These are phyloP conservation scores for Xylariaceae sp. DNA, from an alignment of 2,329 filamentous ascomycete species.

Conservation along the genomic window DNA sequence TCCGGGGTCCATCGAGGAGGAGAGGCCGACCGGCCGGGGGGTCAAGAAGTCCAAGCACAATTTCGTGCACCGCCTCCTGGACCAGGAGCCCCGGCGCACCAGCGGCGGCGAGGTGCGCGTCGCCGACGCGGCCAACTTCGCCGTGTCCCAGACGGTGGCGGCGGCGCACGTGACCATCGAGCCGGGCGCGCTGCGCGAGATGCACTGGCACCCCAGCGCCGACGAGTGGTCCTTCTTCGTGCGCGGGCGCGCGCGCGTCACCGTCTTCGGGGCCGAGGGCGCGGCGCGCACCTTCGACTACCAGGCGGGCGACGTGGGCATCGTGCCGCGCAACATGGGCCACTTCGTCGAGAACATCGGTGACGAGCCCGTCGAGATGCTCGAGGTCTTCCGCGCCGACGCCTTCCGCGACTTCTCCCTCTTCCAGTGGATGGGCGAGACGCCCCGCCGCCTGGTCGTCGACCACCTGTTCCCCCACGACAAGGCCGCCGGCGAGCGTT, in stretches of 20 bases:
- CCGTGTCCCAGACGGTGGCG: constrained; percentile 63
- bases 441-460: constrained; percentile 55
- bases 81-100: constrained; percentile 57
- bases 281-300: constrained; percentile 71
- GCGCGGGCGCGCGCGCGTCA: constrained; percentile 61
- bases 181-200: constrained; percentile 66
- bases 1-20: constrained; percentile 57
- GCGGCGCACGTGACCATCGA: constrained; percentile 65
- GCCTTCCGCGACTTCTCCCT: constrained; percentile 66
- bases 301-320: constrained; percentile 64
- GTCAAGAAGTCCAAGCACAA: constrained; percentile 60
- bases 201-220: constrained; percentile 76
- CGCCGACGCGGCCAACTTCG: constrained; percentile 68
- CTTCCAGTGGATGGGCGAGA: constrained; percentile 70
- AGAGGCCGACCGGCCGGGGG: constrained; percentile 51
- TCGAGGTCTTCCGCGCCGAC: constrained; percentile 67
- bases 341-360: constrained; percentile 79
- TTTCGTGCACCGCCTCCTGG: constrained; percentile 66
- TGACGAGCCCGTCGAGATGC: constrained; percentile 66
- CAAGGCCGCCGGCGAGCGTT: constrained; percentile 51
- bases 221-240: constrained; percentile 82
- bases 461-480: constrained; percentile 61
- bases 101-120: constrained; percentile 67
- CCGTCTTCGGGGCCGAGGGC: constrained; percentile 63
- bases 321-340: constrained; percentile 69